phyloP scores from a whole-genome alignment of 495 filamentous ascomycete species.

The Neurospora africana region DNA sequence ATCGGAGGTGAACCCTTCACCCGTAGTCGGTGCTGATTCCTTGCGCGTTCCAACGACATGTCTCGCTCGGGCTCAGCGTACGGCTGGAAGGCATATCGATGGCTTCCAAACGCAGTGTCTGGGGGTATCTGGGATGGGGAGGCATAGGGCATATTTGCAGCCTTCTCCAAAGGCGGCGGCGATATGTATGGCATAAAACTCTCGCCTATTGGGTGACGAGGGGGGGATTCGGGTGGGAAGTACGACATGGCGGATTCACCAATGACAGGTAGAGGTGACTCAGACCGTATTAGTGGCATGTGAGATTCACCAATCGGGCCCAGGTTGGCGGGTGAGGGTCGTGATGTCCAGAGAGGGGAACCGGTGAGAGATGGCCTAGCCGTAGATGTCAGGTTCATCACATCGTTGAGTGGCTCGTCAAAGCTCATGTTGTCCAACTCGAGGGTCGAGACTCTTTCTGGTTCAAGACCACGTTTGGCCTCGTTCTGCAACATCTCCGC shows the following conservation, averaged over 20 bases:
- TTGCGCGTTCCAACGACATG: conserved; percentile 29
- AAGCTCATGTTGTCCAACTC: conserved; percentile 35
- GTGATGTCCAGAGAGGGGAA: conserved; percentile 19
- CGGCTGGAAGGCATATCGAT: conserved; percentile 18
- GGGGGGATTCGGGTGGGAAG: conserved; percentile 17
- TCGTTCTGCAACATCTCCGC: conserved; percentile 21
- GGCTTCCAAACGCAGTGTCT: conserved; percentile 23
- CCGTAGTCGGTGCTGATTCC: conserved; percentile 26
- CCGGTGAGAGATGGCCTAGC: conserved; percentile 22
- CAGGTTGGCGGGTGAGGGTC: conserved; percentile 11
- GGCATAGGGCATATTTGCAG: conserved; percentile 22
- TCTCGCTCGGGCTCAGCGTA: conserved; percentile 26
- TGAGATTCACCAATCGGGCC: conserved; percentile 27
- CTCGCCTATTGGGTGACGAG: conserved; percentile 24
- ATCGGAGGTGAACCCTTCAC: conserved; percentile 61
- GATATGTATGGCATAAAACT: conserved; percentile 29
- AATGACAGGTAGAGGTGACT: conserved; percentile 28
- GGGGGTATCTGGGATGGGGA: conserved; percentile 19
- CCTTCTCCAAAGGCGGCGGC: conserved; percentile 21
- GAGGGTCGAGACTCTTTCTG: conserved; percentile 22
- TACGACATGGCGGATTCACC: conserved; percentile 23
- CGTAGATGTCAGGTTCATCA: conserved; percentile 28
- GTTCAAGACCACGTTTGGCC: background rate
- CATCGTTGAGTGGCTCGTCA: conserved; percentile 31
- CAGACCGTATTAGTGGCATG: conserved; percentile 28